These are phyloP conservation scores for Chloris gayana DNA, from an alignment of 176 grass and related monocot species.

Conservation along the genomic window DNA sequence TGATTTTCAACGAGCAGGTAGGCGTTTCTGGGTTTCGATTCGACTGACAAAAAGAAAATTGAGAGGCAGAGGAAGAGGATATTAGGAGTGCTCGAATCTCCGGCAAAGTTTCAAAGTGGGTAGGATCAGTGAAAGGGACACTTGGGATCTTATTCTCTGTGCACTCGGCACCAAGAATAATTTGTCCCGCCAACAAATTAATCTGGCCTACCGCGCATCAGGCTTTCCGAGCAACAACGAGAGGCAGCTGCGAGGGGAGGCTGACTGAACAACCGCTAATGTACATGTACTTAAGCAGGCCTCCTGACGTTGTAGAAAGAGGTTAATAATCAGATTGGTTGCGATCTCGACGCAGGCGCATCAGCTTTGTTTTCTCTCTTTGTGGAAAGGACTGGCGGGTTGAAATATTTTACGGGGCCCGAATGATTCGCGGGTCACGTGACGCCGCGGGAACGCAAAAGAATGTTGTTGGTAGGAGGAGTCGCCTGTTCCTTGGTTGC, in stretches of 20 bases:
- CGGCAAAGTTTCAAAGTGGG: not conserved
- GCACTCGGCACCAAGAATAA: not conserved
- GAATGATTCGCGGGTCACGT: slow-evolving; percentile 48
- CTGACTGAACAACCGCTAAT: not conserved
- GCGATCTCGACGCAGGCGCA: not conserved
- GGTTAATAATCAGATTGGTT: not conserved
- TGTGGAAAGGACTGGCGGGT: not conserved
- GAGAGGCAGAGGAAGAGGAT: not conserved
- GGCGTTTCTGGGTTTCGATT: not conserved
- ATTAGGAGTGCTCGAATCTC: not conserved
- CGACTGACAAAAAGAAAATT: slow-evolving; percentile 8
- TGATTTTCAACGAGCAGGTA: not conserved
- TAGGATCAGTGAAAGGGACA: slow-evolving; percentile 32
- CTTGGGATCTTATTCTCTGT: slow-evolving; percentile 38
- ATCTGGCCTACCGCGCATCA: not conserved
- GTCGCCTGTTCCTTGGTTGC: not conserved
- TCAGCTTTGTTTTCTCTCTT: not conserved
- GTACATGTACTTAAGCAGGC: not conserved
- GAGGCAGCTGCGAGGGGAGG: not conserved
- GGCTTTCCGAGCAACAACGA: slow-evolving; percentile 9
- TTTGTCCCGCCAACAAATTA: not conserved
- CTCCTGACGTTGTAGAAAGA: not conserved
- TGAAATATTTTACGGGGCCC: not conserved
- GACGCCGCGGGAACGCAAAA: slow-evolving; percentile 33
- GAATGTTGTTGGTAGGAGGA: slow-evolving; percentile 35